A percentile compares a stretch with the other conserved stretches of the same genome.
These are phyloP conservation scores for Spergularia bocconei DNA, from an alignment of 148 eudicot species.

Conservation along the genomic window DNA sequence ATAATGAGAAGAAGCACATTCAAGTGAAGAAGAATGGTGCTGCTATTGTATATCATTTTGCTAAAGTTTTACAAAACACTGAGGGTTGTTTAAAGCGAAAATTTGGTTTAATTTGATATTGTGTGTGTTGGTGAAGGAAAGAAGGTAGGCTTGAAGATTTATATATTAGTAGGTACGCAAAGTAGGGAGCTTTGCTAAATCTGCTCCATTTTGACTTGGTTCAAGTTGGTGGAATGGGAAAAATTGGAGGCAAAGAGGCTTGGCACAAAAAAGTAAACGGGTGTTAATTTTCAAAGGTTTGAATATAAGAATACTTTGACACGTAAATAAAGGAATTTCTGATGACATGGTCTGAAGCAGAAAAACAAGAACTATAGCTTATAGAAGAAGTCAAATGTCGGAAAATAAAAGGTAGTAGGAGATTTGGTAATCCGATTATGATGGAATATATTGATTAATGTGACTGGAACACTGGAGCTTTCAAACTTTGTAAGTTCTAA, in stretches of 20 bases:
- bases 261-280: slow-evolving; percentile 11
- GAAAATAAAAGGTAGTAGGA: slow-evolving; percentile 8
- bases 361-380: no score
- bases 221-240: slow-evolving; percentile 10
- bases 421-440: slow-evolving; percentile 8
- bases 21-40: neutral
- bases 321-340: neutral
- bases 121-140: neutral
- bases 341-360: neutral
- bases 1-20: slow-evolving; percentile 13
- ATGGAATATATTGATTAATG: neutral
- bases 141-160: neutral
- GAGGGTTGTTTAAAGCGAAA: neutral
- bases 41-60: slow-evolving; percentile 5
- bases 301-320: slow-evolving; percentile 1
- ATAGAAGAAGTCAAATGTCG: slow-evolving; percentile 13
- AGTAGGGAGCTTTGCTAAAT: neutral
- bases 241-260: neutral
- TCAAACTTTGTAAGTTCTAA: neutral
- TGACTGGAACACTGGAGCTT: neutral
- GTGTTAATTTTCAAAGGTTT: slow-evolving; percentile 19
- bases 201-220: slow-evolving; percentile 15
- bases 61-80: neutral
- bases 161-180: neutral
- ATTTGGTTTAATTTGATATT: neutral